Evolutionary conservation across 2,329 filamentous ascomycete species (phyloP).

Genomic region (Cladophialophora psammophila): DNA sequence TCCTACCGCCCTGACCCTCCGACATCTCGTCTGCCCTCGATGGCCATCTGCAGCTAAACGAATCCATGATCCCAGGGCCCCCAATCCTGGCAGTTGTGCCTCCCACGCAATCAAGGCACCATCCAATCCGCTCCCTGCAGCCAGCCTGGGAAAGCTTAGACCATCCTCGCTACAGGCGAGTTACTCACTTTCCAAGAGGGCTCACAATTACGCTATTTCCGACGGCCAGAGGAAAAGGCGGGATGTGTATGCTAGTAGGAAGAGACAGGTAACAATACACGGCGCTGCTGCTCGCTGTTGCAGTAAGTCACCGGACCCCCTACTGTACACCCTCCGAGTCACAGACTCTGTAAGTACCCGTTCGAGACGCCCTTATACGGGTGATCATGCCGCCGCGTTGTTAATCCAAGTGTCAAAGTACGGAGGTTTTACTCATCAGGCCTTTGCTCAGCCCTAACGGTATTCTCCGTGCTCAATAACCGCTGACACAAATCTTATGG

Average conservation of each 20-base stretch:
- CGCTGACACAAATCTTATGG: conserved; percentile 23
- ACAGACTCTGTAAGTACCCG: conserved; percentile 3
- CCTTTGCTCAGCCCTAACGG: conserved; percentile 18
- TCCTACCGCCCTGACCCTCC: conserved; percentile 7
- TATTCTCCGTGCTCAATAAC: conserved; percentile 7
- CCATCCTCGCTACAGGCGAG: conserved; percentile 13
- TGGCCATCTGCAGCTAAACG: conserved; percentile 27
- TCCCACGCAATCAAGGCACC: conserved; percentile 37
- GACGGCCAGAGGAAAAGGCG: background rate
- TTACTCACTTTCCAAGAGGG: conserved; percentile 5
- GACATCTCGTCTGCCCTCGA: conserved; percentile 11
- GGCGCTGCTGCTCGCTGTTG: background rate
- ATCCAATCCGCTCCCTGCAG: conserved; percentile 26
- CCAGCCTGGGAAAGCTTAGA: conserved; percentile 22
- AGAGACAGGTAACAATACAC: conserved; percentile 6
- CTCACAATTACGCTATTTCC: conserved; percentile 3
- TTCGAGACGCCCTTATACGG: background rate
- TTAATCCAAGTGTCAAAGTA: background rate
- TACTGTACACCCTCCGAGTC: conserved; percentile 7
- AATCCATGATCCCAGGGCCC: conserved; percentile 21
- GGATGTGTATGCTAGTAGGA: background rate
- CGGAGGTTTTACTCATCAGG: conserved; percentile 7
- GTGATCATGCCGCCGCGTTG: background rate
- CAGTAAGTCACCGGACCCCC: conserved; percentile 11
- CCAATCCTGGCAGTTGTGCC: conserved; percentile 26